phyloP scores from a whole-genome alignment of 331 rosid species.

The Quercus lobata region DNA sequence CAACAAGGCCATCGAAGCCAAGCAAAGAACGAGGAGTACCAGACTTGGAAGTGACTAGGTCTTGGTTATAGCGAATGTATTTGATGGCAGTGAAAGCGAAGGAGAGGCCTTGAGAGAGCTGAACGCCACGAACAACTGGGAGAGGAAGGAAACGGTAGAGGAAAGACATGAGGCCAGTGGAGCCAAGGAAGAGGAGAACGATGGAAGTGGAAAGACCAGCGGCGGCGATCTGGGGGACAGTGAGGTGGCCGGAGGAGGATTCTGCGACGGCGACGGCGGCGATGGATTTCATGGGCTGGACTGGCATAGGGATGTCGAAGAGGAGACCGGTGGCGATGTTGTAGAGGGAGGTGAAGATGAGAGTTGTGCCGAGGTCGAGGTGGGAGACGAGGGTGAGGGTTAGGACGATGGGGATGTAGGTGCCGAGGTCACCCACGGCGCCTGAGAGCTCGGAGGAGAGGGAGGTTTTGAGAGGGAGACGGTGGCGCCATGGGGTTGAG shows the following conservation, averaged over 20 bases:
- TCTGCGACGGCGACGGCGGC: constrained; percentile 82
- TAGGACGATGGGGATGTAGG: constrained; percentile 73
- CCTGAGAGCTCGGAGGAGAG: constrained; percentile 60
- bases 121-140: constrained; percentile 88
- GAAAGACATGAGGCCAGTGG: constrained; percentile 72
- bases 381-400: constrained; percentile 59
- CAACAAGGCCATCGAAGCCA: constrained; percentile 53
- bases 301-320: constrained; percentile 88
- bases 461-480: constrained; percentile 40
- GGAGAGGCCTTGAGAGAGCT: constrained; percentile 81
- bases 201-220: constrained; percentile 76
- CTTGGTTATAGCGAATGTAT: constrained; percentile 63
- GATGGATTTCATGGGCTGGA: constrained; percentile 92
- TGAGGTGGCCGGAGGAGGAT: constrained; percentile 44
- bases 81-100: constrained; percentile 76
- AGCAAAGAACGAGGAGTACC: constrained; percentile 55
- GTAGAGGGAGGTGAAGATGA: constrained; percentile 71
- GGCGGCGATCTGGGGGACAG: constrained; percentile 67
- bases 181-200: constrained; percentile 56
- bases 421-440: constrained; percentile 76
- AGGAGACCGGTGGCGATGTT: constrained; percentile 70
- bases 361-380: constrained; percentile 66
- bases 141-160: constrained; percentile 74
- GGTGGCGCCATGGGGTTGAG: constrained; percentile 21
- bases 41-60: constrained; percentile 41